These are phyloP conservation scores for Aspergillus funiculosus DNA, from an alignment of 495 filamentous ascomycete genomes.

Conservation along the genomic window DNA sequence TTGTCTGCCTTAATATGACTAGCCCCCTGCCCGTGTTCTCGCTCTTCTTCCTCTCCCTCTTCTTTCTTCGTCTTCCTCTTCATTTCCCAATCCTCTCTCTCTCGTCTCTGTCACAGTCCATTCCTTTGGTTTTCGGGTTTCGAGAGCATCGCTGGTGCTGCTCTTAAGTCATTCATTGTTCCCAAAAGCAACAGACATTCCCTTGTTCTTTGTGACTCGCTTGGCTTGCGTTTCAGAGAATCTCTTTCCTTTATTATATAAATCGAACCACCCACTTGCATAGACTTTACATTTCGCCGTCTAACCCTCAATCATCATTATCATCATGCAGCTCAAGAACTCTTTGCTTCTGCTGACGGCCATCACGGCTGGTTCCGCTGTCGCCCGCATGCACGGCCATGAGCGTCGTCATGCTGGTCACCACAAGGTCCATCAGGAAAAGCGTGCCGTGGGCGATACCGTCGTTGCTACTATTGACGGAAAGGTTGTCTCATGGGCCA, in stretches of 20 bases:
- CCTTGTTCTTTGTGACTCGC: constrained; percentile 12
- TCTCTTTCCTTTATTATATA: constrained; percentile 9
- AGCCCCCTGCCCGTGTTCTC: constrained; percentile 5
- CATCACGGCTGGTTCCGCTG: constrained; percentile 38
- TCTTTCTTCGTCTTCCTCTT: constrained; percentile 17
- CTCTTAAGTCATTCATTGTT: constrained; percentile 27
- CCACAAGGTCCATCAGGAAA: constrained; percentile 29
- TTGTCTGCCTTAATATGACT: constrained; percentile 4
- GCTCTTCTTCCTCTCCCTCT: constrained; percentile 19
- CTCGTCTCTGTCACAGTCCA: constrained; percentile 22
- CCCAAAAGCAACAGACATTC: constrained; percentile 15
- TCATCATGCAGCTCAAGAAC: constrained; percentile 42
- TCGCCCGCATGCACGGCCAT: constrained; percentile 42
- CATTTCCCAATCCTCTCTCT: constrained; percentile 16
- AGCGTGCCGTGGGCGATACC: constrained; percentile 40
- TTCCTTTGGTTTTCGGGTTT: constrained; percentile 20
- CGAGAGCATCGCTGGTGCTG: constrained; percentile 20
- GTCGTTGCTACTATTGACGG: constrained; percentile 62
- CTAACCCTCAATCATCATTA: constrained; percentile 14
- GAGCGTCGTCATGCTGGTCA: constrained; percentile 41
- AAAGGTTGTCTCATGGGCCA: constrained; percentile 55
- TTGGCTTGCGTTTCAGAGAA: not conserved
- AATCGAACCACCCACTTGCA: too few relatives aligned
- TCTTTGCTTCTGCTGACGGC: constrained; percentile 35
- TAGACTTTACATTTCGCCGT: not conserved